phyloP scores from a whole-genome alignment of 225 moss, liverwort and hornwort species.

The Asterella californica region DNA sequence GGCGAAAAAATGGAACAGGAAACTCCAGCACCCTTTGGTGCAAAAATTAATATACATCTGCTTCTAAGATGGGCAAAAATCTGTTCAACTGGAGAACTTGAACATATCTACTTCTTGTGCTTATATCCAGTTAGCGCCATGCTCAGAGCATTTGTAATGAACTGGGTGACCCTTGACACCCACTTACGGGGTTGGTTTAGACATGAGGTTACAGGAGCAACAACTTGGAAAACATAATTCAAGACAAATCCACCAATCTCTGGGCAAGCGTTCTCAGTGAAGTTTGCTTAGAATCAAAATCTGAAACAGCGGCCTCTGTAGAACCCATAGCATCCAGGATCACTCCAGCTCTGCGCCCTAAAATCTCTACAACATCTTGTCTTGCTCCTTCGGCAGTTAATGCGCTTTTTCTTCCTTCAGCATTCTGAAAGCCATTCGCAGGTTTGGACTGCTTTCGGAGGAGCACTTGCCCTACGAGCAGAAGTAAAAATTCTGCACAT shows the following conservation, averaged over 20 bases:
- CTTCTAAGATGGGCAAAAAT: constrained; percentile 4
- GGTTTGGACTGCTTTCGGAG: constrained; percentile 52
- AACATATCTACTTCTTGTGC: constrained; percentile 7
- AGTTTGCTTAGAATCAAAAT: constrained; percentile 47
- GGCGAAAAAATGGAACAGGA: constrained; percentile 2
- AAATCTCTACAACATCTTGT: constrained; percentile 73
- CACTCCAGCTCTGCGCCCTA: constrained; percentile 63
- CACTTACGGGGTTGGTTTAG: constrained; percentile 8
- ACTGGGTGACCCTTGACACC: constrained; percentile 6
- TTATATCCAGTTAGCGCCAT: constrained; percentile 5
- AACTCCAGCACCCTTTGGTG: constrained; percentile 20
- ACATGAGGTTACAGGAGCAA: constrained; percentile 31
- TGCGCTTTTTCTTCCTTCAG: constrained; percentile 54
- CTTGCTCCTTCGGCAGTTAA: constrained; percentile 75
- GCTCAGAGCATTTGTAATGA: constrained; percentile 9
- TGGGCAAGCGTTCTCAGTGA: constrained; percentile 36
- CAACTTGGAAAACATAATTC: constrained; percentile 40
- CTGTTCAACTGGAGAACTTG: not conserved
- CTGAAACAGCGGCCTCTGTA: constrained; percentile 24
- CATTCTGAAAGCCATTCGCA: constrained; percentile 44
- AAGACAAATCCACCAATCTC: constrained; percentile 40
- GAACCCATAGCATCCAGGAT: constrained; percentile 52
- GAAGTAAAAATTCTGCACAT: constrained; percentile 84
- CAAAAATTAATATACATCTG: constrained; percentile 21
- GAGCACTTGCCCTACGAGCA: constrained; percentile 66